Conservation (phyloP, 371 early-diverging fungal genomes). For the Mortierella sp. region DNA sequence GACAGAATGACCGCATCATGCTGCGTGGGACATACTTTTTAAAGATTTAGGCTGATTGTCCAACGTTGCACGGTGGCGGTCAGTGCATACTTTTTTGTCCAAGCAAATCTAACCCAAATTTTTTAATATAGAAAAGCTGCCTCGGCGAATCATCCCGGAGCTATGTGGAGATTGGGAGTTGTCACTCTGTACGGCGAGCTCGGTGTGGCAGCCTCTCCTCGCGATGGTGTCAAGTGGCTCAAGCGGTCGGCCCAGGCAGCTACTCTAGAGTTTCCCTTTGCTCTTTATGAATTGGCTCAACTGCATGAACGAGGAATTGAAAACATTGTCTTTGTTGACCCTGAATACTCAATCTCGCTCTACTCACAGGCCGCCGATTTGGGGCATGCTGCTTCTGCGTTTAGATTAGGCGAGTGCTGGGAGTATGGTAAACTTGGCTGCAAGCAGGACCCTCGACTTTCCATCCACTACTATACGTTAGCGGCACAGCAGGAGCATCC, state of each 20-base stretch:
- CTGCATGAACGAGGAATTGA: conserved; percentile 81
- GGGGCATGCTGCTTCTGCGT: conserved; percentile 83
- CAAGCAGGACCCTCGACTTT: conserved; percentile 73
- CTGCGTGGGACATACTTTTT: not conserved
- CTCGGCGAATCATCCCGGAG: conserved; percentile 77
- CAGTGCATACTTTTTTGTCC: not conserved
- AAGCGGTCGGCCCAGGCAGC: conserved; percentile 83
- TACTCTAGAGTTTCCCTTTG: conserved; percentile 81
- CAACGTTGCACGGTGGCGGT: not conserved
- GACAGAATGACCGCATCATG: conserved; percentile 2
- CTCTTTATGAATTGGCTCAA: conserved; percentile 81
- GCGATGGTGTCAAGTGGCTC: conserved; percentile 88
- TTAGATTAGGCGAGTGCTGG: conserved; percentile 84
- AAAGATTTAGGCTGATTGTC: not conserved
- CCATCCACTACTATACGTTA: conserved; percentile 80
- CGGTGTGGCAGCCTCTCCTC: conserved; percentile 69
- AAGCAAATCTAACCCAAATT: not conserved
- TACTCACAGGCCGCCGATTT: conserved; percentile 81
- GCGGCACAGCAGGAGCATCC: conserved; percentile 94
- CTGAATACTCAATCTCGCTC: conserved; percentile 79
- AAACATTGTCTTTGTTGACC: conserved; percentile 79
- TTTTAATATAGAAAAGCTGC: conserved; percentile 72
- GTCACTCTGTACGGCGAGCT: conserved; percentile 82
- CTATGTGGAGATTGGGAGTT: conserved; percentile 80
- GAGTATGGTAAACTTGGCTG: conserved; percentile 83